These are phyloP conservation scores for Lasiosphaeris hirsuta DNA, from an alignment of 495 filamentous ascomycete genomes.

Conservation along the genomic window DNA sequence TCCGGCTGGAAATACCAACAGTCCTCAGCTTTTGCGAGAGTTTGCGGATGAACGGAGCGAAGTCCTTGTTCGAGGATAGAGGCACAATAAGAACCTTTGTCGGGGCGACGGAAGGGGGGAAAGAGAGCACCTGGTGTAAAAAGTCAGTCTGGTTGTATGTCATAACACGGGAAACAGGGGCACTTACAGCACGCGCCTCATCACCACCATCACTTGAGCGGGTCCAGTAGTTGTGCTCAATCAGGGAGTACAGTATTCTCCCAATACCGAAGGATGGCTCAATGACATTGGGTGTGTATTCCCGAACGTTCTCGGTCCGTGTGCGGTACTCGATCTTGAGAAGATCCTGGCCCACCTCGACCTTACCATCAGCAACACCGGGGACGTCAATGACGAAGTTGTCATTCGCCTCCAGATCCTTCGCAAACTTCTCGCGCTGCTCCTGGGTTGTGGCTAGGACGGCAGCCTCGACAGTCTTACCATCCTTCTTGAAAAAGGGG, in stretches of 20 bases:
- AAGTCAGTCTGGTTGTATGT: neutral
- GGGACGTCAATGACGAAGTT: slow-evolving; percentile 66
- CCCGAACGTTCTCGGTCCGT: slow-evolving; percentile 63
- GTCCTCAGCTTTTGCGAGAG: slow-evolving; percentile 59
- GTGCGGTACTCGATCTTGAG: slow-evolving; percentile 69
- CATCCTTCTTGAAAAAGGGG: slow-evolving; percentile 77
- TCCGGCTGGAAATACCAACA: slow-evolving; percentile 58
- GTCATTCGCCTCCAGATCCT: slow-evolving; percentile 61
- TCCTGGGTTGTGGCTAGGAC: slow-evolving; percentile 66
- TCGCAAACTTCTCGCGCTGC: slow-evolving; percentile 63
- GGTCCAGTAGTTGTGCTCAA: slow-evolving; percentile 79
- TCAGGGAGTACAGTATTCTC: slow-evolving; percentile 70
- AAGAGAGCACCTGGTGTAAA: slow-evolving; percentile 59
- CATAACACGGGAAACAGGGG: neutral
- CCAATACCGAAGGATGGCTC: slow-evolving; percentile 86
- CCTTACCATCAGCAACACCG: slow-evolving; percentile 48
- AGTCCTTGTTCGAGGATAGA: slow-evolving; percentile 59
- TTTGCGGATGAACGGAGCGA: slow-evolving; percentile 53
- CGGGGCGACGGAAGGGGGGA: slow-evolving; percentile 68
- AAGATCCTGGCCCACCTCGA: slow-evolving; percentile 68
- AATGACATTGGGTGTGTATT: slow-evolving; percentile 81
- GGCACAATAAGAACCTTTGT: slow-evolving; percentile 76
- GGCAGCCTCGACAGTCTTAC: slow-evolving; percentile 67
- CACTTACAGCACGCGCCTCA: slow-evolving; percentile 63
- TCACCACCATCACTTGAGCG: slow-evolving; percentile 62